These are phyloP conservation scores for Moringa oleifera DNA, from an alignment of 345 rosid species.

Conservation along the genomic window DNA sequence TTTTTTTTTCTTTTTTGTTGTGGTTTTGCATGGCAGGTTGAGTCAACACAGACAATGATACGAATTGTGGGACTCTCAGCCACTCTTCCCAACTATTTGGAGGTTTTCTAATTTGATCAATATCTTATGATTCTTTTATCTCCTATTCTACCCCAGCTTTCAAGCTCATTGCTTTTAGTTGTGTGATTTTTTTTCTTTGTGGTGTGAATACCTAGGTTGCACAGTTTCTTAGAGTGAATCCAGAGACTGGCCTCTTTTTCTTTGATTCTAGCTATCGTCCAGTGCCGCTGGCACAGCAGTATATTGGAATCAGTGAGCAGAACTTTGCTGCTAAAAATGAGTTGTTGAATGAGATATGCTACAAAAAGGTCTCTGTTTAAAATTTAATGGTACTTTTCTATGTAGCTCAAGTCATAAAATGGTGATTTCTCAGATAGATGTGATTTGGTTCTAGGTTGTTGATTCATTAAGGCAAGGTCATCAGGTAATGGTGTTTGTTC, in stretches of 20 bases:
- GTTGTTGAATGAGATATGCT: slow-evolving; percentile 87
- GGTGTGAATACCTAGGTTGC: slow-evolving; percentile 57
- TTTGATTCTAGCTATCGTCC: slow-evolving; percentile 99
- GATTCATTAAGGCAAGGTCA: slow-evolving; percentile 89
- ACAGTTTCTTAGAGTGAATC: slow-evolving; percentile 89
- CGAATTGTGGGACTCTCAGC: slow-evolving; percentile 99
- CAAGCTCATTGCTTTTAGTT: slow-evolving; percentile 6
- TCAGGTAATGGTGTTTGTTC: slow-evolving; percentile 97
- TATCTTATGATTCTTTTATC: no score
- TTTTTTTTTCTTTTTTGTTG: slow-evolving; percentile 10
- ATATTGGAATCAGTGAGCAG: slow-evolving; percentile 92
- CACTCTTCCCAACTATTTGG: slow-evolving; percentile 85
- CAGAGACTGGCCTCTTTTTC: slow-evolving; percentile 86
- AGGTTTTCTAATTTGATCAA: slow-evolving; percentile 37
- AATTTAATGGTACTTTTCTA: background rate
- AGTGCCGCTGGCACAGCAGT: slow-evolving; percentile 95
- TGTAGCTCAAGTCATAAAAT: no score
- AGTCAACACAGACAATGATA: slow-evolving; percentile 95
- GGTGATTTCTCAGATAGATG: no score
- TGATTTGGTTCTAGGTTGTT: slow-evolving; percentile 49
- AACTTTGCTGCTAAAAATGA: slow-evolving; percentile 81
- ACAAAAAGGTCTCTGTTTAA: slow-evolving; percentile 62
- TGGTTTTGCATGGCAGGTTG: slow-evolving; percentile 55
- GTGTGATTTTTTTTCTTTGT: slow-evolving; percentile 9
- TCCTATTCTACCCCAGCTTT: background rate